Evolutionary conservation across 2,329 filamentous ascomycete species (phyloP).

Genomic region (Aspergillus tamarii): DNA sequence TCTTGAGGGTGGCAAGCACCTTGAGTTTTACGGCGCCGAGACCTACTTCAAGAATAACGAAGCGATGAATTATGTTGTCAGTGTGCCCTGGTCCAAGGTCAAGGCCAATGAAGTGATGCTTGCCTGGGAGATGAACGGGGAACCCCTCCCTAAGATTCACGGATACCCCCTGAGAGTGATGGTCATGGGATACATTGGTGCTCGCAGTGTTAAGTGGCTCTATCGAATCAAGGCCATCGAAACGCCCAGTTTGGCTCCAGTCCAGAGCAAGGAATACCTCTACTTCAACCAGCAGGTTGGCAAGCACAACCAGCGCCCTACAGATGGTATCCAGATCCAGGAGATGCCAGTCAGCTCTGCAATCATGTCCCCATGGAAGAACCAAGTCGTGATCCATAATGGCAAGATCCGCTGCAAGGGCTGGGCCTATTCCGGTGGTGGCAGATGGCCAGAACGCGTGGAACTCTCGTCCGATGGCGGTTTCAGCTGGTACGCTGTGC

Average conservation of each 20-base stretch:
- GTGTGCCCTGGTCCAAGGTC: conserved; percentile 69
- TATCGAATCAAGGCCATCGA: conserved; percentile 65
- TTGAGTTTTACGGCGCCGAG: conserved; percentile 72
- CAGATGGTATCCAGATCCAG: conserved; percentile 68
- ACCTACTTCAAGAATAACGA: conserved; percentile 72
- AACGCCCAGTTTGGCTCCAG: conserved; percentile 60
- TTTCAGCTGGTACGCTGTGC: conserved; percentile 66
- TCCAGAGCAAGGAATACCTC: conserved; percentile 68
- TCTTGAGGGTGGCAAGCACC: conserved; percentile 57
- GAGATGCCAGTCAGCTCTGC: conserved; percentile 72
- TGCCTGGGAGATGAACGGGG: conserved; percentile 73
- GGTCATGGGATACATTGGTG: conserved; percentile 69
- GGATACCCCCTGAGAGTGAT: conserved; percentile 66
- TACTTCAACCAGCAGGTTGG: conserved; percentile 71
- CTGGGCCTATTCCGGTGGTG: conserved; percentile 63
- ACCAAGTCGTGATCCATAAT: conserved; percentile 64
- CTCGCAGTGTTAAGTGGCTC: conserved; percentile 66
- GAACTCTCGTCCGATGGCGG: conserved; percentile 68
- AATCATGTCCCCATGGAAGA: conserved; percentile 66
- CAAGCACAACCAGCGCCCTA: conserved; percentile 65
- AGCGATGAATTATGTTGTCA: conserved; percentile 68
- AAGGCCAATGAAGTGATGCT: conserved; percentile 68
- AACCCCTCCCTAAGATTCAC: conserved; percentile 66
- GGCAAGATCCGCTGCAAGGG: conserved; percentile 61
- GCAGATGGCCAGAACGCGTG: conserved; percentile 64